A percentile compares a stretch with the other conserved stretches of the same genome.
Evolutionary conservation across 1,284 basidiomycete species (phyloP).

Genomic region (Naganishia sp.): DNA sequence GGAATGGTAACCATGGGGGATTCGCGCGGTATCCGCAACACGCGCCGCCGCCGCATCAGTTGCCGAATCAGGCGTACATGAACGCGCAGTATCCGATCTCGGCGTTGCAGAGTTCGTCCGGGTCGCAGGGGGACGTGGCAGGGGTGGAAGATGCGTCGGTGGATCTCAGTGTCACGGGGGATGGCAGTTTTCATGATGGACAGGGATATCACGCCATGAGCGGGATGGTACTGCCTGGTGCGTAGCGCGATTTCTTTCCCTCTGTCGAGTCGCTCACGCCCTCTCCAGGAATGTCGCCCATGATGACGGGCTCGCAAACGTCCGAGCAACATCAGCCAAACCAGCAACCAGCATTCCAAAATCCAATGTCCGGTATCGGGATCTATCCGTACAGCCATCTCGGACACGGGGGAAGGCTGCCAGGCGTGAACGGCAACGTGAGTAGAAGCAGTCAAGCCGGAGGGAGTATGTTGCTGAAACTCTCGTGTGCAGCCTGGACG

Average conservation of each 20-base stretch:
- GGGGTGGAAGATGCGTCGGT: neutral
- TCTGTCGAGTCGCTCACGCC: neutral
- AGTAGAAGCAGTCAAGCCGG: neutral
- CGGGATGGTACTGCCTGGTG: neutral
- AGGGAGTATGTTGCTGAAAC: neutral
- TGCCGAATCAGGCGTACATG: neutral
- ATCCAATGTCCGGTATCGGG: constrained; percentile 16
- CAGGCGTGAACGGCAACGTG: constrained; percentile 26
- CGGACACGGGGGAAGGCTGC: constrained; percentile 24
- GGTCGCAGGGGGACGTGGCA: neutral
- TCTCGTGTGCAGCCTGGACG: constrained; percentile 10
- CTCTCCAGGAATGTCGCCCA: constrained; percentile 8
- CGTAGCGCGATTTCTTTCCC: neutral
- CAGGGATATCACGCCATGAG: constrained; percentile 5
- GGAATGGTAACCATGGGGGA: neutral
- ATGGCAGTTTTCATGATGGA: neutral
- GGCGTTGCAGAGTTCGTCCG: neutral
- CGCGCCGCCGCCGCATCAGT: neutral
- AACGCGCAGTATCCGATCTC: neutral
- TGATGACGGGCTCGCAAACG: neutral
- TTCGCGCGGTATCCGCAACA: constrained; percentile 5
- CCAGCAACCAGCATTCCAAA: neutral
- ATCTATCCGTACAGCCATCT: constrained; percentile 31
- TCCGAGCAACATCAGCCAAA: neutral
- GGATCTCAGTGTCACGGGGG: neutral